Evolutionary conservation across 2,329 filamentous ascomycete species (phyloP), one percentile per base, ranked within the genome.

Genomic region (Trichoderma koningiopsis): DNA sequence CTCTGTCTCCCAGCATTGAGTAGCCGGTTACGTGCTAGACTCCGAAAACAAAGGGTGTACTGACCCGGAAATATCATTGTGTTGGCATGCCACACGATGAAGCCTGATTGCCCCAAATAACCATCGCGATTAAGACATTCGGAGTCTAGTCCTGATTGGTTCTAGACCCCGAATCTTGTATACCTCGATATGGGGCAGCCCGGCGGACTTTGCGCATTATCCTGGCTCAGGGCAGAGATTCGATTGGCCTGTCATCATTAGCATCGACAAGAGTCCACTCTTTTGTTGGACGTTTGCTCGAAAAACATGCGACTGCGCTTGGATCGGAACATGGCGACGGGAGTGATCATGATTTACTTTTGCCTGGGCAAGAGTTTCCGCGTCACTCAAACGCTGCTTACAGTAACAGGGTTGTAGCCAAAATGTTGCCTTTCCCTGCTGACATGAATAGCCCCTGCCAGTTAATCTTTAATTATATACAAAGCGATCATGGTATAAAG

Each of bases 101-200:
- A 53, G 47, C 60, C 8, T 43, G 53, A 64, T 64, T 37, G 22
- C 61, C 35, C 63, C 53, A 37, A 35, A 65, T n/a, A 11, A 56
- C 35, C 49, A 35, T 53, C 24, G 52, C 56, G 62, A 65, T 31
- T 47, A 47, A 65, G 35, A 57, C 53, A 66, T 57, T 66, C 63
- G 63, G 63, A 66, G 63, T 66, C 63, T 66, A 66, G 55, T 57
- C 27, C 63, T 66, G 33, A 47, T 58, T 58, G 58, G 63, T 57
- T 57, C 53, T 66, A 66, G 63, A 66, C 63, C 56, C 63, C 63
- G 63, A 66, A 35, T 33, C 10, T n/a, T 40, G 33, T 47, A 37
- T 37, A 14, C 35, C 27, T 29, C 33, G 5, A 14, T 22, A 49
- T 40, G 57, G 63, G 35, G 63, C 29, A 22, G 53, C 53, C 57